Evolutionary conservation across 345 rosid species (phyloP).

Genomic region (Eucalyptus pauciflora): DNA sequence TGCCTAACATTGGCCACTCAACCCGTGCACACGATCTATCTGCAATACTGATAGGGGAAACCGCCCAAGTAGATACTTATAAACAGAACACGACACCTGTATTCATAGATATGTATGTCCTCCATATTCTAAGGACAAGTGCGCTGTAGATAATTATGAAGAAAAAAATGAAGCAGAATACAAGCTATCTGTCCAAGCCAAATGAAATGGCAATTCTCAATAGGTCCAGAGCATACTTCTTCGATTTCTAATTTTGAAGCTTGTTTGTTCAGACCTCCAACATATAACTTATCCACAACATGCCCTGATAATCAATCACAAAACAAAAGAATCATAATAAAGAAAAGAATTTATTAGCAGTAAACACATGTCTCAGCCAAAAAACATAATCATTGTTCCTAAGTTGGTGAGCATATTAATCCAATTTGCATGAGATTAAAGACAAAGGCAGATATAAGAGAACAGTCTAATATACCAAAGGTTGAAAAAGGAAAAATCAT

Average conservation of each 20-base stretch:
- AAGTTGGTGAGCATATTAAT: not conserved
- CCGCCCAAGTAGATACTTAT: not conserved
- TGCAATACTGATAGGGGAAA: not conserved
- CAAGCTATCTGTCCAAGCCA: not conserved
- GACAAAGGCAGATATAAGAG: not conserved
- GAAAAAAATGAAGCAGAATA: not conserved
- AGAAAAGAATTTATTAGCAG: not conserved
- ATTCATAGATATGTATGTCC: not conserved
- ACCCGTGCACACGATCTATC: not conserved
- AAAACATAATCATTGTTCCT: not conserved
- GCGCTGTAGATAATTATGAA: not conserved
- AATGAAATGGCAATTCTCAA: not conserved
- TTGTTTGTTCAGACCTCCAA: slow-evolving; percentile 57
- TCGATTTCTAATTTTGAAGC: slow-evolving; percentile 55
- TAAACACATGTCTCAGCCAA: not conserved
- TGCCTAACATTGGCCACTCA: not conserved
- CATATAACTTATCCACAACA: slow-evolving; percentile 55
- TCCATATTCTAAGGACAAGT: not conserved
- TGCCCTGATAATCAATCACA: slow-evolving; percentile 10
- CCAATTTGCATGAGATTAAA: not conserved
- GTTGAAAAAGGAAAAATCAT: not conserved
- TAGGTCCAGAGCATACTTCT: slow-evolving; percentile 34
- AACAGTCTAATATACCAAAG: not conserved
- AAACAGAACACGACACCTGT: not conserved
- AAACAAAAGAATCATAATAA: not conserved